These are phyloP conservation scores for Didymella lethalis DNA, from an alignment of 2,329 filamentous ascomycete species.

Conservation along the genomic window DNA sequence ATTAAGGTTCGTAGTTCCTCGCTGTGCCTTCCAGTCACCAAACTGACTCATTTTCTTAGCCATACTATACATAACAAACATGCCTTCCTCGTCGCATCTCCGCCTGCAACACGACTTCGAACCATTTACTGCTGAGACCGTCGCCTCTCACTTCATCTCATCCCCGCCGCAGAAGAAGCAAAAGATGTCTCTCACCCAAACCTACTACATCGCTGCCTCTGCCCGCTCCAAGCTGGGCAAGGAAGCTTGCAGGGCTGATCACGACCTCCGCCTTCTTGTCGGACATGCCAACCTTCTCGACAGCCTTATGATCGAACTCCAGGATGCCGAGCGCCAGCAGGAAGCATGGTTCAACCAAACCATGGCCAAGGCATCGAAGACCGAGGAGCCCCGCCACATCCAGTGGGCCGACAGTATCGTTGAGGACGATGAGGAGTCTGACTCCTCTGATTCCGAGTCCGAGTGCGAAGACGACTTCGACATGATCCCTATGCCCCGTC, in stretches of 20 bases:
- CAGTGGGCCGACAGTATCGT: conserved; percentile 85
- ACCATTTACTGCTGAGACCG: conserved; percentile 55
- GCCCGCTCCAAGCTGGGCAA: conserved; percentile 94
- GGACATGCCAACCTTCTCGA: conserved; percentile 99
- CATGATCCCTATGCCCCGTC: conserved; percentile 53
- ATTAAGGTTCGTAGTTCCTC: conserved; percentile 44
- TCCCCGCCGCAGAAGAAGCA: conserved; percentile 66
- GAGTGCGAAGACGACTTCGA: conserved; percentile 62
- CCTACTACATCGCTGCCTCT: conserved; percentile 97
- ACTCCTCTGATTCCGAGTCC: conserved; percentile 60
- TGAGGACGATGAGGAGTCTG: conserved; percentile 72
- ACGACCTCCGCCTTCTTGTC: conserved; percentile 93
- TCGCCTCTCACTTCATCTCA: conserved; percentile 53
- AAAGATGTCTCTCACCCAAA: conserved; percentile 97
- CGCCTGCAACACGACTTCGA: conserved; percentile 57
- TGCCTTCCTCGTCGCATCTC: conserved; percentile 59
- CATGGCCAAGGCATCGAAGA: conserved; percentile 74
- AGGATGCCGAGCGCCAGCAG: conserved; percentile 93
- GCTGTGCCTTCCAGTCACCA: conserved; percentile 41
- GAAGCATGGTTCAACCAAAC: conserved; percentile 98
- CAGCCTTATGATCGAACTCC: conserved; percentile 87
- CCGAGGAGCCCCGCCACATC: conserved; percentile 73
- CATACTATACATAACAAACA: conserved; percentile 44
- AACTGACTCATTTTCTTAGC: conserved; percentile 60
- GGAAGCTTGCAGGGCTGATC: conserved; percentile 88